Evolutionary conservation across 2,329 filamentous ascomycete species (phyloP).

Genomic region (Neofusicoccum umdonicola): DNA sequence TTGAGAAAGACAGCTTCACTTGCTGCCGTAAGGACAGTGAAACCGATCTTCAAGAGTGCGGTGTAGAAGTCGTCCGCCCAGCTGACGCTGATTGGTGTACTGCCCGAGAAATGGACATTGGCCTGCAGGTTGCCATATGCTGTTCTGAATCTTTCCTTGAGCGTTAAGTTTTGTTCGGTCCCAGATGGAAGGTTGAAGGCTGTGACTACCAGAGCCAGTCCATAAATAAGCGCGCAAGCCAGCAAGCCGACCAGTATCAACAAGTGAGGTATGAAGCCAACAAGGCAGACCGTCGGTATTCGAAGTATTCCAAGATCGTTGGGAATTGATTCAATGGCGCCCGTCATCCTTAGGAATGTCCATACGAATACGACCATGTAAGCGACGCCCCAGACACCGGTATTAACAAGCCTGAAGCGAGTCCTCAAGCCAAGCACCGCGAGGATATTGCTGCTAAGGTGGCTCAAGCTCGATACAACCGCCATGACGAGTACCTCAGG

Average conservation of each 20-base stretch:
- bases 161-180: slow-evolving; percentile 43
- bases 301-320: slow-evolving; percentile 68
- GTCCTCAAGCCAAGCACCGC: slow-evolving; percentile 79
- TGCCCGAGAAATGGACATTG: slow-evolving; percentile 73
- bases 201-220: slow-evolving; percentile 71
- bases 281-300: slow-evolving; percentile 91
- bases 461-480: slow-evolving; percentile 84
- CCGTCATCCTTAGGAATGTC: slow-evolving; percentile 58
- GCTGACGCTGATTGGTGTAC: slow-evolving; percentile 67
- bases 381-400: slow-evolving; percentile 82
- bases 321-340: slow-evolving; percentile 19
- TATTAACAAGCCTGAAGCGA: slow-evolving; percentile 78
- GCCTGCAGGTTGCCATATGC: slow-evolving; percentile 91
- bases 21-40: slow-evolving; percentile 84
- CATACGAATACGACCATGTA: slow-evolving; percentile 85
- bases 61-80: slow-evolving; percentile 96
- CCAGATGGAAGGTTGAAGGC: slow-evolving; percentile 63
- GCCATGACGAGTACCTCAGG: slow-evolving; percentile 85
- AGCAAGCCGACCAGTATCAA: slow-evolving; percentile 77
- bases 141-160: slow-evolving; percentile 61
- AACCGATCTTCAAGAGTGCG: slow-evolving; percentile 79
- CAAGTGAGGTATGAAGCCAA: slow-evolving; percentile 93
- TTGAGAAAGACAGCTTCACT: slow-evolving; percentile 96
- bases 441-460: slow-evolving; percentile 78
- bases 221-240: slow-evolving; percentile 74